Evolutionary conservation across 2,329 filamentous ascomycete species (phyloP).

Genomic region (Fusarium foetens): DNA sequence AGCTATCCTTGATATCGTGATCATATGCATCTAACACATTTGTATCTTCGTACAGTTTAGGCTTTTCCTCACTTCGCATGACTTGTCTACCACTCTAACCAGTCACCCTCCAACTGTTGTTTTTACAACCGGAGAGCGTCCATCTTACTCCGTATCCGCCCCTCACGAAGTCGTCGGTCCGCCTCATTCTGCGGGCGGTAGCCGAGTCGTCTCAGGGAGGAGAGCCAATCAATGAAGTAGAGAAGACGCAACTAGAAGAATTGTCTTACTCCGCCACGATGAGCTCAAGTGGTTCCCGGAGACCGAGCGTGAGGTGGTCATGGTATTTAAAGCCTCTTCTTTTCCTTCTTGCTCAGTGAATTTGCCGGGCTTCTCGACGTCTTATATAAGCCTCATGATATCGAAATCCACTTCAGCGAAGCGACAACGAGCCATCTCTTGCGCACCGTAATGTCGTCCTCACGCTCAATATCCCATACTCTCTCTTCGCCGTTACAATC

Average conservation of each 20-base stretch:
- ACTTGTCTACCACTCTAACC: neutral
- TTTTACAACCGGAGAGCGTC: neutral
- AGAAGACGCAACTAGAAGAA: neutral
- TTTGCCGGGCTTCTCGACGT: neutral
- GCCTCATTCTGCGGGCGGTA: constrained; percentile 26
- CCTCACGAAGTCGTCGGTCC: constrained; percentile 10
- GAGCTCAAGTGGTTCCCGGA: neutral
- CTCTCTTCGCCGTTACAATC: constrained; percentile 72
- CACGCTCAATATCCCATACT: constrained; percentile 69
- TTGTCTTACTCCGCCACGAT: constrained; percentile 26
- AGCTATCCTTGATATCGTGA: neutral
- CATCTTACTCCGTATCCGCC: constrained; percentile 3
- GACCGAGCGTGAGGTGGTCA: neutral
- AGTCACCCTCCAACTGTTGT: neutral
- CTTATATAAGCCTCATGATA: constrained; percentile 18
- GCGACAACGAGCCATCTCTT: constrained; percentile 78
- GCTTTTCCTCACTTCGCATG: neutral
- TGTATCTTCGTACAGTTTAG: neutral
- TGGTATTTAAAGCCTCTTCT: constrained; percentile 19
- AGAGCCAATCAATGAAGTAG: constrained; percentile 21
- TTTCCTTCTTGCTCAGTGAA: neutral
- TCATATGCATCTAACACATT: neutral
- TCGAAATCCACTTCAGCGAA: constrained; percentile 55
- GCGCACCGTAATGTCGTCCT: constrained; percentile 69
- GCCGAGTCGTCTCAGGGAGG: neutral